phyloP scores from a whole-genome alignment of 176 grass and related monocot genomes.

The Eragrostis curvula region DNA sequence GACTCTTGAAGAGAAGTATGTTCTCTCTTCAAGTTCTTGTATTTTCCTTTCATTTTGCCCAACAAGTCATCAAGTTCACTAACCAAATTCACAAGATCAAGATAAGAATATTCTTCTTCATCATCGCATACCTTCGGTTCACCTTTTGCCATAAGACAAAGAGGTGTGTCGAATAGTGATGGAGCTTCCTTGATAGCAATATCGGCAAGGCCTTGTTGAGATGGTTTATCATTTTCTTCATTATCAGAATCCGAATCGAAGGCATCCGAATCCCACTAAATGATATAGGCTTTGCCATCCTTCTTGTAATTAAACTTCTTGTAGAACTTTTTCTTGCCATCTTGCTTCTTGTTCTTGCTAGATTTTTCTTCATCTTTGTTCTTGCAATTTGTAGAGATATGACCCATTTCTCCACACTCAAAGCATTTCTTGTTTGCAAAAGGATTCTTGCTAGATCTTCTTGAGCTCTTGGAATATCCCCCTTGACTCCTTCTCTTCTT shows the following conservation, averaged over 20 bases:
- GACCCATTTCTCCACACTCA: neutral
- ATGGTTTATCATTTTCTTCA: neutral
- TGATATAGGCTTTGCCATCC: neutral
- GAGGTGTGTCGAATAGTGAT: neutral
- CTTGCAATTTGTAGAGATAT: neutral
- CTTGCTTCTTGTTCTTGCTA: neutral
- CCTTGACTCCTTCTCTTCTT: neutral
- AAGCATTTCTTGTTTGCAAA: neutral
- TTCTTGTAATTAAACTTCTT: neutral
- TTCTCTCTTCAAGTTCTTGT: neutral
- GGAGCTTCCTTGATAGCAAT: neutral
- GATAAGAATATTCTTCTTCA: neutral
- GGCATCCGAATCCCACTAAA: neutral
- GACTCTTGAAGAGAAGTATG: neutral
- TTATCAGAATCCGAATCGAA: neutral
- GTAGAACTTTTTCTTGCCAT: neutral
- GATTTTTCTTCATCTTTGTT: neutral
- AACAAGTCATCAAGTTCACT: neutral
- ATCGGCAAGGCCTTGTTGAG: neutral
- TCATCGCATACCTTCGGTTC: neutral
- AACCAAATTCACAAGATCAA: neutral
- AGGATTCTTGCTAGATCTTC: neutral
- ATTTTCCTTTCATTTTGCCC: neutral
- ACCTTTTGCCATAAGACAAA: neutral
- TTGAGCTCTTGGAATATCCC: neutral